phyloP scores from a whole-genome alignment of 2,329 filamentous ascomycete genomes.

The Colletotrichum orbiculare region DNA sequence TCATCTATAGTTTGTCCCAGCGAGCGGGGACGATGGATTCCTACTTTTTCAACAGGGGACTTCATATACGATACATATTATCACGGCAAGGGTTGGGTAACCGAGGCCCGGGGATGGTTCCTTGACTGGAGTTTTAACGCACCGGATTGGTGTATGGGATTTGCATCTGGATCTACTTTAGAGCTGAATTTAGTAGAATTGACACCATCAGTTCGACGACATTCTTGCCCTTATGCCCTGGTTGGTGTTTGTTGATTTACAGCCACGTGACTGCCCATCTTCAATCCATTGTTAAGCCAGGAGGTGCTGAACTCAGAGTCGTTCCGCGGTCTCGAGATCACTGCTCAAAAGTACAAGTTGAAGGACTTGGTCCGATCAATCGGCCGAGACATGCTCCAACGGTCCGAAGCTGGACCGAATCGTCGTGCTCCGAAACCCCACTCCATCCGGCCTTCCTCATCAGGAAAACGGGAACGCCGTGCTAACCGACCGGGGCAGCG shows the following conservation, averaged over 20 bases:
- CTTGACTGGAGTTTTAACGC: conserved; percentile 22
- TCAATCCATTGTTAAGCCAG: no score
- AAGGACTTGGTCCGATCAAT: no score
- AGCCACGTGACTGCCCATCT: no score
- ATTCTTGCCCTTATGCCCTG: background rate
- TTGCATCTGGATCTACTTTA: background rate
- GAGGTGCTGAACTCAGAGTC: no score
- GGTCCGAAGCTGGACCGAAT: no score
- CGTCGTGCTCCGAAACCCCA: background rate
- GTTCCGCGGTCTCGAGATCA: no score
- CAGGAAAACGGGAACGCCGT: background rate
- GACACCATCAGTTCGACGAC: background rate
- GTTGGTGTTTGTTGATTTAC: no score
- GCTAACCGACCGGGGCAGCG: background rate
- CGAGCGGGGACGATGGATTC: conserved; percentile 26
- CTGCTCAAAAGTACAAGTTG: no score
- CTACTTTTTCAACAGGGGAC: conserved; percentile 32
- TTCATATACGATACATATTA: conserved; percentile 1
- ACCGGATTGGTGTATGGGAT: background rate
- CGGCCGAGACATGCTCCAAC: no score
- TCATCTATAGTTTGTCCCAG: conserved; percentile 18
- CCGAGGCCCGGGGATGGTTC: background rate
- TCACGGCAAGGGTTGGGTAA: background rate
- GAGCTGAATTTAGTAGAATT: conserved; percentile 1
- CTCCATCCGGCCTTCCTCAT: conserved; percentile 7